Percentiles rank a stretch among this genome's conserved stretches.
Conservation (phyloP, 192 early-diverging fungal genomes). For the Coemansia sp. region DNA sequence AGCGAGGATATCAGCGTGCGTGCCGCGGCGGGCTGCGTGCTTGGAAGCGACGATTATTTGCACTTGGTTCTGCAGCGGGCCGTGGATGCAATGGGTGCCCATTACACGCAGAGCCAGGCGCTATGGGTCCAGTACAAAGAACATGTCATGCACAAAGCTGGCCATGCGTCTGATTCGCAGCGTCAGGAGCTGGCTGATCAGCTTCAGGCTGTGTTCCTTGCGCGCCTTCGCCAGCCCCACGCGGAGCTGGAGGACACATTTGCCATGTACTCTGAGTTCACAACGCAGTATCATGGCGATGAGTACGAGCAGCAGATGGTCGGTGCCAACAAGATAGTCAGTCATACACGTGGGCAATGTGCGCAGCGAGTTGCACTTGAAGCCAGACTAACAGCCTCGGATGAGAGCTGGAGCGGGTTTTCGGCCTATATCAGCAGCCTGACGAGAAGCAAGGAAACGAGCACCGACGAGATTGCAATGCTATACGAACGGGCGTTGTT, state of each 20-base stretch:
- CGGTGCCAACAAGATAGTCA: conserved; percentile 18
- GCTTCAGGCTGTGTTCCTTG: conserved; percentile 15
- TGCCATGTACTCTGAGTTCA: conserved; percentile 34
- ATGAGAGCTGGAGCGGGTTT: conserved; percentile 12
- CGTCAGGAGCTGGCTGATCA: conserved; percentile 4
- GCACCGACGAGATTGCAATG: conserved; percentile 6
- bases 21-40: conserved; percentile 11
- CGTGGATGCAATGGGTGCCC: conserved; percentile 11
- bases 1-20: neutral
- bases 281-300: conserved; percentile 12
- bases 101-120: conserved; percentile 15
- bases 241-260: conserved; percentile 33
- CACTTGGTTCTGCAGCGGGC: conserved; percentile 11
- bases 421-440: conserved; percentile 17
- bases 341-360: conserved; percentile 11
- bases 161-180: neutral
- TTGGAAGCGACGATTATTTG: conserved; percentile 11
- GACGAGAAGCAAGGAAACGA: conserved; percentile 1
- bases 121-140: conserved; percentile 28
- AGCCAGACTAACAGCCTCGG: conserved; percentile 6
- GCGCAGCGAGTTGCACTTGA: conserved; percentile 14
- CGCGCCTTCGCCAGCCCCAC: conserved; percentile 25
- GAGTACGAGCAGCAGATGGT: conserved; percentile 38
- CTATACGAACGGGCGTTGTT: conserved; percentile 33
- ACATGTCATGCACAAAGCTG: conserved; percentile 7